Evolutionary conservation across 2,329 filamentous ascomycete genomes (phyloP), one percentile per base, ranked within the genome.

Genomic region (Xylaria multiplex): DNA sequence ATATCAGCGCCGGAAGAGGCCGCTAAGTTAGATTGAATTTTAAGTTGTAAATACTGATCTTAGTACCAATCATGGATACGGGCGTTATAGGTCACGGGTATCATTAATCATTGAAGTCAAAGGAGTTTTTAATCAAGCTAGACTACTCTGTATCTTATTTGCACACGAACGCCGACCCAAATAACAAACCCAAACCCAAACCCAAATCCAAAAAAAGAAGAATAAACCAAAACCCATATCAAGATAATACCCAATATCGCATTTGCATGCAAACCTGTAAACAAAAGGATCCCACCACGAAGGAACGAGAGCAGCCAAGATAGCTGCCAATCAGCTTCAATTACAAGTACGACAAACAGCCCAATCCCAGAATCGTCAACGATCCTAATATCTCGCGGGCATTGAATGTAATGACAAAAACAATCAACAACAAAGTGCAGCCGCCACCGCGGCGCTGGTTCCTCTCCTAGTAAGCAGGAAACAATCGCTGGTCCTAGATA

Each of bases 191-290:
- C n/a, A n/a, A n/a, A n/a, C n/a, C n/a, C n/a, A n/a, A n/a, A n/a
- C n/a, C n/a, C n/a, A 61, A 40, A 6, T 32, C 6, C 4, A 4
- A 4, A 4, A 42, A 59, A 40, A 22, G n/a, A 19, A 19, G 42
- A 46, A 45, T n/a, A 50, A 37, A 53, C 11, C 24, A 57, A 61
- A 14, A 52, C n/a, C 19, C 53, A 16, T n/a, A 32, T n/a, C 35
- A 22, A 40, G 27, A 11, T 37, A 42, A 50, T 54, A 63, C 56
- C 64, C 59, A 55, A 27, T 55, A 60, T 65, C 13, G 66, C 68
- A 70, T 69, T 69, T 69, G 68, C 68, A 69, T 68, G 68, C 68
- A 64, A 59, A 65, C 68, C 68, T 69, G 59, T 69, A 69, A 68
- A 64, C 54, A 69, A 68, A 68, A 61, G 27, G 58, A 61, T 42